Base-by-base conservation (phyloP, 1,284 basidiomycete genomes). In the Pseudozyma hubeiensis region DNA sequence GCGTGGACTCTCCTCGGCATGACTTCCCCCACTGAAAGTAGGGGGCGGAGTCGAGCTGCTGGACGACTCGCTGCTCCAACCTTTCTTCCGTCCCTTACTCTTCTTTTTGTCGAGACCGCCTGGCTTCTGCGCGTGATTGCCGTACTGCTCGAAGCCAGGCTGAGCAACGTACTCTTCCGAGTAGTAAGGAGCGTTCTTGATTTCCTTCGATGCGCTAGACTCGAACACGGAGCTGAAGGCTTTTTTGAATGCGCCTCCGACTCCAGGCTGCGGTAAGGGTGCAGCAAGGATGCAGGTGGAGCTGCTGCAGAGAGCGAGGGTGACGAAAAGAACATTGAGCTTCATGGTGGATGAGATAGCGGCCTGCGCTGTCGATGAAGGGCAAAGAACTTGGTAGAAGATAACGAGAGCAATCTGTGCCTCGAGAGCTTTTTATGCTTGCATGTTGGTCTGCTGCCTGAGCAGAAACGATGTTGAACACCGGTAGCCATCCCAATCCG, bases 251-350 rank as follows among this genome's bases (percentile, higher is more conserved):
- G 9, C 35, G 4, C 14, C 35, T 9, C 35, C 35, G 35, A 37
- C 9, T 14, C 40, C 40, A 16, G 40, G 40, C 40, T 13, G 11
- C 9, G 40, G 40, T 2, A 44, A 8, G 17, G 51, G 61, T 19
- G 50, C 61, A 24, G 61, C 61, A 9, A 52, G 24, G 24, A 45
- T 40, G 30, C 50, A 34, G 2, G 35, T 14, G 13, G 39, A 44
- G 54, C 44, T n/a, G 13, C 7, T 44, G 31, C 54, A 37, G 16
- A 64, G 45, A 41, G 61, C 61, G 16, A 64, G 45, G n/a, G 45
- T 50, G 7, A 64, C 50, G 33, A 54, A 46, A n/a, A 39, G 33
- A 53, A 47, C 11, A 37, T 57, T 53, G 54, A 64, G 53, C 61
- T 57, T 64, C 61, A 64, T 64, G 29, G 17, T 35, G 40, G n/a